These are phyloP conservation scores for Russula lepida DNA, from an alignment of 768 basidiomycete species.

Conservation along the genomic window DNA sequence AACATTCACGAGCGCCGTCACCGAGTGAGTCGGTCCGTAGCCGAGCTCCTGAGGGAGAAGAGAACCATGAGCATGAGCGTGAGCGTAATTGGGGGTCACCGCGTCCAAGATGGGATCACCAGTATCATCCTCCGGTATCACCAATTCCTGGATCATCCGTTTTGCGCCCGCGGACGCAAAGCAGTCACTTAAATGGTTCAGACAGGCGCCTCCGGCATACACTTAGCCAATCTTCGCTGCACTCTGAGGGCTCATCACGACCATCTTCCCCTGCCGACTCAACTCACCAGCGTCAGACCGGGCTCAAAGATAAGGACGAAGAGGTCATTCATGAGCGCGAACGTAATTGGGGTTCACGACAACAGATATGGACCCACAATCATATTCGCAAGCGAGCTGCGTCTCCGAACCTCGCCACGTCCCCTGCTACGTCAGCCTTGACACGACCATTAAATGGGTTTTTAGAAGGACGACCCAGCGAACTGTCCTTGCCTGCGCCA, in stretches of 20 bases:
- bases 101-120: background rate
- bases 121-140: background rate
- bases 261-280: slow-evolving; percentile 1
- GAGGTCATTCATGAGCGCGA: slow-evolving; percentile 46
- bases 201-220: slow-evolving; percentile 22
- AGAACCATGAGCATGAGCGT: background rate
- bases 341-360: slow-evolving; percentile 65
- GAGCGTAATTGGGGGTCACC: slow-evolving; percentile 2
- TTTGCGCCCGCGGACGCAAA: background rate
- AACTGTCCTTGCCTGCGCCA: background rate
- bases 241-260: slow-evolving; percentile 16
- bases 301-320: slow-evolving; percentile 25
- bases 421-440: slow-evolving; percentile 14
- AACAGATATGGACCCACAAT: slow-evolving; percentile 22
- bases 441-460: background rate
- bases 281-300: slow-evolving; percentile 23
- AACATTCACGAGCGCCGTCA: slow-evolving; percentile 11
- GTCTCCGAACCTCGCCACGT: slow-evolving; percentile 12
- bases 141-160: slow-evolving; percentile 4
- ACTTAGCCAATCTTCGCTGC: slow-evolving; percentile 10
- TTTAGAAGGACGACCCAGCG: background rate
- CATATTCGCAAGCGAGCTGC: slow-evolving; percentile 19
- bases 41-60: slow-evolving; percentile 1
- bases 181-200: background rate
- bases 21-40: slow-evolving; percentile 16